phyloP scores from a whole-genome alignment of 768 basidiomycete species.

The Lentinula boryana region DNA sequence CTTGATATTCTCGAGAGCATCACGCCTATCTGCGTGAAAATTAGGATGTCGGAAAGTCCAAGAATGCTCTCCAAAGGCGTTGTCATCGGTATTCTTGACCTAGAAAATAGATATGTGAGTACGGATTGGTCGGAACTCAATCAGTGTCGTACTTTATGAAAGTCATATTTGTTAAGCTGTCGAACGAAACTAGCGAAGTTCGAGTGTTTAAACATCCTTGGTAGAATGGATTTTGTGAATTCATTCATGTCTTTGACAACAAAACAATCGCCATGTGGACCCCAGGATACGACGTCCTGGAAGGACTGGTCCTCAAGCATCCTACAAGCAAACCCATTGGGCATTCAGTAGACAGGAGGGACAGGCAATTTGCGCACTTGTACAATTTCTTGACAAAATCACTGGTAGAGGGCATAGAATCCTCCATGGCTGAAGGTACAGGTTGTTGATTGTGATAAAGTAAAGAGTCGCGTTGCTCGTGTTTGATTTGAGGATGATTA shows the following conservation, averaged over 20 bases:
- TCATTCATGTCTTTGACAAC: constrained; percentile 97
- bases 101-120: constrained; percentile 15
- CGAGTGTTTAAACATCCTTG: constrained; percentile 91
- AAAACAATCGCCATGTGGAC: constrained; percentile 76
- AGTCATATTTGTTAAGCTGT: constrained; percentile 95
- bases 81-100: constrained; percentile 84
- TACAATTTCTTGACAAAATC: constrained; percentile 95
- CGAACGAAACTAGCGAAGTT: constrained; percentile 92
- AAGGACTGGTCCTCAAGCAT: constrained; percentile 61
- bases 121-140: constrained; percentile 1
- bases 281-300: constrained; percentile 54
- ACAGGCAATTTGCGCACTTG: constrained; percentile 49
- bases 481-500: constrained; percentile 19
- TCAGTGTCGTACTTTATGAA: constrained; percentile 67
- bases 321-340: constrained; percentile 22
- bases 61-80: constrained; percentile 61
- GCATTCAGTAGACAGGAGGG: neutral
- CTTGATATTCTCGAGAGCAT: constrained; percentile 54
- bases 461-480: neutral
- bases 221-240: constrained; percentile 86
- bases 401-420: constrained; percentile 79
- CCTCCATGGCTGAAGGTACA: constrained; percentile 32
- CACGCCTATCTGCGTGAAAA: constrained; percentile 48
- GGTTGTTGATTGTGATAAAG: constrained; percentile 2
- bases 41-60: constrained; percentile 60